Evolutionary conservation across 345 rosid species (phyloP).

Genomic region (Aquilaria sinensis): DNA sequence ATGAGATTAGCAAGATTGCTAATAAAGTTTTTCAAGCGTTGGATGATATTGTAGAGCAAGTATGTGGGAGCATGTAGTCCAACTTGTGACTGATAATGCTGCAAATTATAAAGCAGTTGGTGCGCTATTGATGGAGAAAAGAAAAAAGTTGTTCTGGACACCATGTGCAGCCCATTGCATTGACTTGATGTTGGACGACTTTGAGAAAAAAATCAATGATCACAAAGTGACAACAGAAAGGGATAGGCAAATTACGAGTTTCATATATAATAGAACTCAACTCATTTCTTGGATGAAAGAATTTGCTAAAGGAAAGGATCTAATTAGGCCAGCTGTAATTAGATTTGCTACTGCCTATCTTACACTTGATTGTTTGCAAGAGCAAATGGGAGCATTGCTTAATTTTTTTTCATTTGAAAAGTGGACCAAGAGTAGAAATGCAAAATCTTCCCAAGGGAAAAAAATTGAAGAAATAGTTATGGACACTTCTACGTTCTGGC

Average conservation of each 20-base stretch:
- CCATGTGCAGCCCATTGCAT: no score
- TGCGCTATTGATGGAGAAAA: no score
- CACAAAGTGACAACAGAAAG: background rate
- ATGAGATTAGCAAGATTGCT: background rate
- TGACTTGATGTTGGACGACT: no score
- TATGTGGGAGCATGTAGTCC: background rate
- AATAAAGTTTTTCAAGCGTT: background rate
- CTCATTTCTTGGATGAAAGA: no score
- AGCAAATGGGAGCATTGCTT: background rate
- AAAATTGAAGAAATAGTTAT: background rate
- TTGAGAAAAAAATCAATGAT: background rate
- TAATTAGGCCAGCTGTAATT: no score
- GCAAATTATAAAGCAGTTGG: background rate
- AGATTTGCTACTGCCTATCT: no score
- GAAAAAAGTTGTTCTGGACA: no score
- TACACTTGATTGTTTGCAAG: background rate
- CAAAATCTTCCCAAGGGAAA: background rate
- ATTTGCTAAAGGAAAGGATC: no score
- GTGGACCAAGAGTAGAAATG: no score
- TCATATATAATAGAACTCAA: background rate
- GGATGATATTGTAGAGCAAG: no score
- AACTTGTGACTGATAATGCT: background rate
- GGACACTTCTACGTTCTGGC: background rate
- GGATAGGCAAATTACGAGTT: background rate
- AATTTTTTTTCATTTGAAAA: background rate